Percentiles rank a stretch among this genome's conserved stretches.
Evolutionary conservation across 2,329 filamentous ascomycete genomes (phyloP).

Genomic region (Monosporascus sp.): DNA sequence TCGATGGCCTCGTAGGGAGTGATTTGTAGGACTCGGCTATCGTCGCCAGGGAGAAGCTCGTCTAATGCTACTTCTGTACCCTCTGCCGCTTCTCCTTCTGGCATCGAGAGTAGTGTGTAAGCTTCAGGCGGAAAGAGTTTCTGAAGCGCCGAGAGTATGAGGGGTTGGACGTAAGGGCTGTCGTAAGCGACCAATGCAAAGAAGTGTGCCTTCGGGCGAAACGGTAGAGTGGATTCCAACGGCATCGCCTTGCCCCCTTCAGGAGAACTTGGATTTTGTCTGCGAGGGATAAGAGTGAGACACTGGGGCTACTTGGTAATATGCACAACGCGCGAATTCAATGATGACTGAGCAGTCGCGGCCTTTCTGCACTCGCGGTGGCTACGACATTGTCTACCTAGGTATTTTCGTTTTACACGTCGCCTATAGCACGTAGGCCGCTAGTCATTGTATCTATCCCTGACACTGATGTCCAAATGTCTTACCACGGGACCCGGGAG

Average conservation of each 20-base stretch:
- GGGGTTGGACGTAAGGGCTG: conserved; percentile 81
- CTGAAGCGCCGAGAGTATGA: conserved; percentile 69
- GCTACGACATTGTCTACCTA: no score
- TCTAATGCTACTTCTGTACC: conserved; percentile 29
- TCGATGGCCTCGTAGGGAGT: conserved; percentile 82
- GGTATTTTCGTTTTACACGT: no score
- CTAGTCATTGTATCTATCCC: no score
- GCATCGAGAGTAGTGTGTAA: conserved; percentile 50
- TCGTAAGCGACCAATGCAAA: conserved; percentile 79
- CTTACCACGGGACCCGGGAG: no score
- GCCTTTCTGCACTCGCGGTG: no score
- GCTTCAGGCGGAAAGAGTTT: conserved; percentile 49
- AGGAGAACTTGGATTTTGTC: conserved; percentile 13
- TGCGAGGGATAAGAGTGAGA: conserved; percentile 15
- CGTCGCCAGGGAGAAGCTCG: conserved; percentile 31
- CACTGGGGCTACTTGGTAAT: conserved; percentile 1
- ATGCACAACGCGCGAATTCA: not conserved
- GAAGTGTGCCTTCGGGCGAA: conserved; percentile 35
- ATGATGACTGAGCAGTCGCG: no score
- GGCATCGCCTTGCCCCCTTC: conserved; percentile 8
- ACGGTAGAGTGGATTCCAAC: conserved; percentile 10
- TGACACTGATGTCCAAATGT: no score
- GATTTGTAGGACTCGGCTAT: conserved; percentile 64
- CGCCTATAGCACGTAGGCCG: no score
- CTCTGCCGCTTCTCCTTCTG: conserved; percentile 4